These are phyloP conservation scores for Ormosia semicastrata DNA, from an alignment of 306 rosid species.

Conservation along the genomic window DNA sequence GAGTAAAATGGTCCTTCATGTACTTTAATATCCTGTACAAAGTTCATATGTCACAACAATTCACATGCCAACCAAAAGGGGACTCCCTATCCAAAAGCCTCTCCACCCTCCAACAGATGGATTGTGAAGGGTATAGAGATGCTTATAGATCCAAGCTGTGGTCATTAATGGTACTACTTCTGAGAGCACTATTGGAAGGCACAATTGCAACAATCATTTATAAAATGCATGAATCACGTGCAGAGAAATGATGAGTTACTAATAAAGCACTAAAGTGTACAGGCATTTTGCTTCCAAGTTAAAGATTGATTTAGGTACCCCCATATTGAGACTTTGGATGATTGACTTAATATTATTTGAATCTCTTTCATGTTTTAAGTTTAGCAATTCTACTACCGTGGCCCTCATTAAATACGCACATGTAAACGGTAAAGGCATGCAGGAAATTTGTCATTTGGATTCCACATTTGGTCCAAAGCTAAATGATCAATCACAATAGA, in stretches of 20 bases:
- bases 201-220: neutral
- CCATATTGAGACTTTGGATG: neutral
- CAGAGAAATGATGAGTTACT: neutral
- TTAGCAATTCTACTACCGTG: neutral
- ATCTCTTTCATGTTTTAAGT: neutral
- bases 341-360: neutral
- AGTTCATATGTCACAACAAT: neutral
- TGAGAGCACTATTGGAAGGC: neutral
- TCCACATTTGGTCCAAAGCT: neutral
- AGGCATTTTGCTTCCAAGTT: neutral
- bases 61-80: neutral
- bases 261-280: neutral
- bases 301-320: neutral
- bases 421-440: neutral
- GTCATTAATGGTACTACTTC: neutral
- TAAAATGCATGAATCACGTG: neutral
- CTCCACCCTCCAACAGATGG: neutral
- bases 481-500: neutral
- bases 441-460: neutral
- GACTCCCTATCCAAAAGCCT: neutral
- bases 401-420: neutral
- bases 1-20: neutral
- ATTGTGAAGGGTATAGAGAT: neutral
- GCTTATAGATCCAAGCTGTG: neutral
- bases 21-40: neutral